A percentile compares a stretch with the other conserved stretches of the same genome.
These are phyloP conservation scores for Quercus suber DNA, from an alignment of 306 rosid genomes.

Conservation along the genomic window DNA sequence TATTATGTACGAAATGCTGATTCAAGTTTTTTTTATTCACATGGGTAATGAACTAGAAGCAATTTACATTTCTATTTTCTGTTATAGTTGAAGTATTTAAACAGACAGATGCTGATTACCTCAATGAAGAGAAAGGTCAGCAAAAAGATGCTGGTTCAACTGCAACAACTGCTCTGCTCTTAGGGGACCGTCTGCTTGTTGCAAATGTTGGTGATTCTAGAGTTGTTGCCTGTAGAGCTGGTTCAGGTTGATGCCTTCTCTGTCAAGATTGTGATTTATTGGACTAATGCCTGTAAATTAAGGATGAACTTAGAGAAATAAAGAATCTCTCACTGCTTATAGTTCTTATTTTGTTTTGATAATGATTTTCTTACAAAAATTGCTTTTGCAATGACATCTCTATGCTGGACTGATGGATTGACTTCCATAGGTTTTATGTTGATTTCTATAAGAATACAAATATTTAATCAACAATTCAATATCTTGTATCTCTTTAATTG, in stretches of 20 bases:
- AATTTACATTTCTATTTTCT: conserved; percentile 12
- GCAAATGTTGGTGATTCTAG: conserved; percentile 97
- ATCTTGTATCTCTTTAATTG: not conserved
- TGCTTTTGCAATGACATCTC: not conserved
- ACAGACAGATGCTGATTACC: conserved; percentile 79
- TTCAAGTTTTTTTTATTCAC: conserved; percentile 21
- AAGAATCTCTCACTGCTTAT: not conserved
- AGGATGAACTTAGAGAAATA: not conserved
- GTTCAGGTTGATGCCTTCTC: conserved; percentile 63
- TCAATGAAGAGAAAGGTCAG: conserved; percentile 70
- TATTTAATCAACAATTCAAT: not conserved
- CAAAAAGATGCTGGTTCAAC: conserved; percentile 92
- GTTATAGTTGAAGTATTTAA: conserved; percentile 73
- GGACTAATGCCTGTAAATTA: not conserved
- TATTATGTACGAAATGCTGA: not conserved
- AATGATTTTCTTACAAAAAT: not conserved
- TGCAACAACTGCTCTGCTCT: conserved; percentile 80
- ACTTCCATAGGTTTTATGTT: not conserved
- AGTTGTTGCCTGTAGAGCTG: conserved; percentile 85
- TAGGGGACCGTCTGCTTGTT: conserved; percentile 76
- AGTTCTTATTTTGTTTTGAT: not conserved
- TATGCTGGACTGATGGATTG: not conserved
- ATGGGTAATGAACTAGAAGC: conserved; percentile 20
- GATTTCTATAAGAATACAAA: not conserved
- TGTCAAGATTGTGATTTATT: conserved; percentile 25